Base-by-base conservation (phyloP, 108 stramenopile genomes). In the Nitzschia sp. region DNA sequence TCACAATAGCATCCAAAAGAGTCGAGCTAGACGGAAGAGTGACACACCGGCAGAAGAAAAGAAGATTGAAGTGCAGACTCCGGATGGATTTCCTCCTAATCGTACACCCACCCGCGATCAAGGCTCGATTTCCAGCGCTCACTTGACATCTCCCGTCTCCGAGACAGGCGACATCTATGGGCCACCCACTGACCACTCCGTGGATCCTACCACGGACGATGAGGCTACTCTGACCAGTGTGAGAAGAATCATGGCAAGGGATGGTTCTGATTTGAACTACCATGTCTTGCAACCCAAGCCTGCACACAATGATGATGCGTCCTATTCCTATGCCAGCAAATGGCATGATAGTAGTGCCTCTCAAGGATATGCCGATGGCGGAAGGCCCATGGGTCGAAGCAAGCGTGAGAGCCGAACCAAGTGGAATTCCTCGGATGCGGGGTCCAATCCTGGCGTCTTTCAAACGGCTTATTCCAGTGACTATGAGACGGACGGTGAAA, bases 151-250 rank as follows among this genome's bases (percentile, higher is more conserved):
- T 10, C 53, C 65, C 29, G 37, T n/a, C 14, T 52, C 65, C 8
- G 65, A 53, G 24, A 6, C 43, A 14, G 65, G 52, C 37, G 51
- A 63, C 43, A 44, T 25, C 17, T 52, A 38, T 40, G 65, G 37
- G 10, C 46, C 46, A 48, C n/a, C 65, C 19, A 62, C 61, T 14
- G 61, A 62, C 41, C 65, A 65, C 1, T 66, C 65, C 34, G 53
- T 66, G 20, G 73, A 73, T 17, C 55, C 65, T 19, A 34, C 53
- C 6, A 67, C 58, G 0, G 66, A 67, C 40, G 80, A 81, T 57
- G 80, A 81, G 61, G 80, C 71, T 15, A 80, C 80, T 24, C 57
- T 81, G 43, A 75, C 74, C 11, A 72, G 70, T 41, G 80, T 81
- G 29, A 71, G 75, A 46, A 65, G 69, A 39, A 82, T 82, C 21